Evolutionary conservation across 352 stramenopile genomes (phyloP).

Genomic region (Thraustotheca clavata): DNA sequence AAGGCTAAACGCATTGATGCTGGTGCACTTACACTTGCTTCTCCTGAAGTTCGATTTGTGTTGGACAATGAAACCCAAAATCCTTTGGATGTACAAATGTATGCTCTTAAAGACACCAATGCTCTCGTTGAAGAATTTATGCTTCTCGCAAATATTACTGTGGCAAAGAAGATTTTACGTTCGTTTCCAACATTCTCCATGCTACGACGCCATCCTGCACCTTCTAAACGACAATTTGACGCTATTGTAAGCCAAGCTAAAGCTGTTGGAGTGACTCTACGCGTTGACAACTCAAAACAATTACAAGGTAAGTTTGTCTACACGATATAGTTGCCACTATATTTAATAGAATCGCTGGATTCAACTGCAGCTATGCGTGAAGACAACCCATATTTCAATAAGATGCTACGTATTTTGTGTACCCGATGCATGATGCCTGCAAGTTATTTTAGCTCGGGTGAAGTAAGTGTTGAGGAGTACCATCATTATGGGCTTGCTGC

Average conservation of each 20-base stretch:
- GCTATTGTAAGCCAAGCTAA: conserved; percentile 72
- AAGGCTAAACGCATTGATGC: conserved; percentile 90
- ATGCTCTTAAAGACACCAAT: conserved; percentile 93
- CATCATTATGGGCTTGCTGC: conserved; percentile 98
- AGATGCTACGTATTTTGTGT: conserved; percentile 94
- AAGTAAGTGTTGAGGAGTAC: conserved; percentile 93
- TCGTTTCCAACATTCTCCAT: conserved; percentile 94
- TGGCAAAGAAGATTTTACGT: conserved; percentile 92
- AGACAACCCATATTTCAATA: conserved; percentile 96
- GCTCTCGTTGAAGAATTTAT: conserved; percentile 99
- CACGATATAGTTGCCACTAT: not conserved
- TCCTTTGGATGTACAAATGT: conserved; percentile 96
- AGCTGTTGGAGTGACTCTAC: conserved; percentile 64
- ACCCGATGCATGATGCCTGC: conserved; percentile 98
- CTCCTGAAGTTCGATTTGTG: conserved; percentile 94
- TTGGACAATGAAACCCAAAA: conserved; percentile 98
- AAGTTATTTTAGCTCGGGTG: conserved; percentile 97
- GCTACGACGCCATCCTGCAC: conserved; percentile 91
- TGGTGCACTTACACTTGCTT: conserved; percentile 95
- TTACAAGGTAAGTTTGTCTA: conserved; percentile 32
- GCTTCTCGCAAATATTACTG: conserved; percentile 98
- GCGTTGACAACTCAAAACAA: conserved; percentile 72
- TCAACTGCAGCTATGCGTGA: conserved; percentile 11
- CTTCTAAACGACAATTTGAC: conserved; percentile 92
- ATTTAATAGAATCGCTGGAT: conserved; percentile 70